Base-by-base conservation (phyloP, 805 yeast species). In the Hanseniaspora clermontiae region DNA sequence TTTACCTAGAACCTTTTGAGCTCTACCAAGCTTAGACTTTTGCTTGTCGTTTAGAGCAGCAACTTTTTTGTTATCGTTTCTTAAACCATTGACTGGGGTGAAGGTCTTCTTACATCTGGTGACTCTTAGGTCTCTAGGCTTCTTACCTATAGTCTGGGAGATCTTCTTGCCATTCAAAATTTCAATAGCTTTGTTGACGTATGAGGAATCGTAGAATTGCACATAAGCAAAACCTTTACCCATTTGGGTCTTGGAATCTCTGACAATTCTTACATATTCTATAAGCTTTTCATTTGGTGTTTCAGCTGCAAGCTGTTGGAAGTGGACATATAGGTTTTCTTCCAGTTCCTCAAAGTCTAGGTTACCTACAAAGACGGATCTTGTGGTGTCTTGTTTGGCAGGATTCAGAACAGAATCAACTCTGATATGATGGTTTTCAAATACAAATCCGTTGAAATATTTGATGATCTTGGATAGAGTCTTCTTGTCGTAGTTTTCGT, bases 221-320 rank as follows among this genome's bases (percentile, higher is more conserved):
- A 93, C 89, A 67, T 90, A 87, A 6, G 96, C 98, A 72, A 93
- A 90, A 6, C 99, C 99, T 72, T 93, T 93, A 60, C 98, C 99
- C 58, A 91, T 75, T 64, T 93, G 91, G 24, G 97, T 91, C 72
- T 87, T 87, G 17, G 95, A 72, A 67, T 93, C 99, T 66, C 99
- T 81, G 37, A 93, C 79, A 49, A 93, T 78, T 68, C 99, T 80
- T 36, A 93, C 96, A 60, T 85, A 83, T 67, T 89, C 95, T 55
- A 93, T 84, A 20, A 46, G 46, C 31, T 79, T 82, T 43, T 48
- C 51, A 27, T 46, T 70, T 71, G 39, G 36, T 10, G 24, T 9
- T n/a, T 43, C 39, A 9, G 51, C 20, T 73, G 72, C 56, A 32
- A 47, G 31, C 29, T 51, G 49, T 31, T 87, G 87, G 72, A 93